Percentiles rank a stretch among this genome's conserved stretches.
These are phyloP conservation scores for Ilyonectria sp. DNA, from an alignment of 2,329 filamentous ascomycete genomes.

Conservation along the genomic window DNA sequence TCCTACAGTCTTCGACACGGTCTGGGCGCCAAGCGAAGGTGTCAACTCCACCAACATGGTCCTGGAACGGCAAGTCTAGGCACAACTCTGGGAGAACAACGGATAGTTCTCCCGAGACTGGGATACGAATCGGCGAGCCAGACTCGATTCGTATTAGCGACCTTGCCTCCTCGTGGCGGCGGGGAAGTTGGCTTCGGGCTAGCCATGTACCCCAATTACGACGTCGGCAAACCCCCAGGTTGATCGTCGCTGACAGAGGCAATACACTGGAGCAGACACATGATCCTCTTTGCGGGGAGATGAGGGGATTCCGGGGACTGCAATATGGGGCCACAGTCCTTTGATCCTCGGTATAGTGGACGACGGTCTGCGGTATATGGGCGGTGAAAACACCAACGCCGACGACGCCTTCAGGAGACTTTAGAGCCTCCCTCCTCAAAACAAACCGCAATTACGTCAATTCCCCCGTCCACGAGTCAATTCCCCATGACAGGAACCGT, in stretches of 20 bases:
- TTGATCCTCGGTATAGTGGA: too few relatives aligned
- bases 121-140: background rate
- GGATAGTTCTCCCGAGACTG: background rate
- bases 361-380: too few relatives aligned
- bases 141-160: background rate
- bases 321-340: background rate
- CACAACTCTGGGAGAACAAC: constrained; percentile 9
- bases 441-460: background rate
- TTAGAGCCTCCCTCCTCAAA: too few relatives aligned
- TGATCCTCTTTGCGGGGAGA: background rate
- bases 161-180: background rate
- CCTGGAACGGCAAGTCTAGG: background rate
- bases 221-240: background rate
- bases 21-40: background rate
- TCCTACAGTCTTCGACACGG: background rate
- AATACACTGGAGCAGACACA: background rate
- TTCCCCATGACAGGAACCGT: background rate
- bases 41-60: background rate
- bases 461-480: background rate
- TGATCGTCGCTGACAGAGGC: background rate
- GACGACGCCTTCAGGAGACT: too few relatives aligned
- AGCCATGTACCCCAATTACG: constrained; percentile 2
- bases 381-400: too few relatives aligned
- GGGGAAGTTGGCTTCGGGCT: background rate
- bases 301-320: constrained; percentile 4